These are phyloP conservation scores for Fusarium floridanum DNA, from an alignment of 2,329 filamentous ascomycete genomes.

Conservation along the genomic window DNA sequence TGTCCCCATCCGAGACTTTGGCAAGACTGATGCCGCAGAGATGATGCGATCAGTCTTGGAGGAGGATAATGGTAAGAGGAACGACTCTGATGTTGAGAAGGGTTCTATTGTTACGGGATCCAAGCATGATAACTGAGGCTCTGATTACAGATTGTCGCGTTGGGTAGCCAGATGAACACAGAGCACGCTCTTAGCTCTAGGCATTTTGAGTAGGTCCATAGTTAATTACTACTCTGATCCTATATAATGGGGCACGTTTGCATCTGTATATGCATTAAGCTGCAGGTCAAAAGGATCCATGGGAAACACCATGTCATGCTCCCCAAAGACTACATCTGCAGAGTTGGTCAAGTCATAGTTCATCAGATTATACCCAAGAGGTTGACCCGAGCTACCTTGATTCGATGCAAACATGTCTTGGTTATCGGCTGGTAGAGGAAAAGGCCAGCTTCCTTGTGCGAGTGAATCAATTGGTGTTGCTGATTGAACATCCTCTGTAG, in stretches of 20 bases:
- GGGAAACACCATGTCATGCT: slow-evolving; percentile 18
- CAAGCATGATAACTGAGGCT: background rate
- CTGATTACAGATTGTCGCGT: background rate
- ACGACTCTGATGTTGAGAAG: background rate
- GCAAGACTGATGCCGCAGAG: slow-evolving; percentile 17
- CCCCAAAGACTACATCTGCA: slow-evolving; percentile 6
- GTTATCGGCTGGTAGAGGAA: background rate
- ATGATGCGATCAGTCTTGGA: slow-evolving; percentile 19
- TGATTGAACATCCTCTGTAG: rapidly evolving
- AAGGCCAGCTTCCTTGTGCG: slow-evolving; percentile 17
- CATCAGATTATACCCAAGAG: slow-evolving; percentile 5
- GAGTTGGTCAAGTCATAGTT: slow-evolving; percentile 20
- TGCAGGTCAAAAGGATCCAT: slow-evolving; percentile 35
- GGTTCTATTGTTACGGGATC: rapidly evolving
- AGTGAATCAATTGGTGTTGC: background rate
- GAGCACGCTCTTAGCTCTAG: background rate
- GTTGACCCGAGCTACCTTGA: background rate
- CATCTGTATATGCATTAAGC: slow-evolving; percentile 36
- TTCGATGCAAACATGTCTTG: background rate
- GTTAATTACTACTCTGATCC: background rate
- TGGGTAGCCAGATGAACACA: background rate
- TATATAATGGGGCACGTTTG: background rate
- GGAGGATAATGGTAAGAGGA: background rate
- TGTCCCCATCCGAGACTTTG: slow-evolving; percentile 32
- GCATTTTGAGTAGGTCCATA: background rate